Evolutionary conservation across 192 early-diverging fungal species (phyloP).

Genomic region (Haplosporangium gracile): DNA sequence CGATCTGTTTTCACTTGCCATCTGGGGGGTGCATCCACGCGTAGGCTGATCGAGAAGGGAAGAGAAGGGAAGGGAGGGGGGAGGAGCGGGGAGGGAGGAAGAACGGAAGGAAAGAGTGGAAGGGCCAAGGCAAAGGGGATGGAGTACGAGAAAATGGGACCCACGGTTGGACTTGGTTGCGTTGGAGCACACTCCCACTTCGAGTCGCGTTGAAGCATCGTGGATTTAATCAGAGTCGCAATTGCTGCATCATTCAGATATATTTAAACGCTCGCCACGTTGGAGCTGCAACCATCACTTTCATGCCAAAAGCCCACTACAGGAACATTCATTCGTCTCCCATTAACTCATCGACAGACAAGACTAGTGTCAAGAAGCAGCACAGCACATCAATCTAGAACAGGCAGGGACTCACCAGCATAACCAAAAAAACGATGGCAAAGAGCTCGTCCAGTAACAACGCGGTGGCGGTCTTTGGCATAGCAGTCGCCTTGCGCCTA

Average conservation of each 20-base stretch:
- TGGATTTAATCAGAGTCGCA: constrained; percentile 6
- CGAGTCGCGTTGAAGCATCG: neutral
- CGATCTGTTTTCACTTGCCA: constrained; percentile 47
- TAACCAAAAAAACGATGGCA: neutral
- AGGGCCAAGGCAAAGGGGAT: neutral
- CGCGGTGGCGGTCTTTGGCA: constrained; percentile 27
- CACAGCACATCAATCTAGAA: neutral
- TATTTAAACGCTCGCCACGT: neutral
- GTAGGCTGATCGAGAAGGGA: neutral
- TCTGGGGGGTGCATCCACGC: constrained; percentile 12
- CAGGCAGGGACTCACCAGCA: neutral
- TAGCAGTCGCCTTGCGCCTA: constrained; percentile 59
- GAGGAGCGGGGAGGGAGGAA: neutral
- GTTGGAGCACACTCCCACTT: no score
- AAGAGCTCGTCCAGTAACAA: neutral
- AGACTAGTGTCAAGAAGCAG: neutral
- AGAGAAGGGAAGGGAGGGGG: neutral
- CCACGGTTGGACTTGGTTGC: neutral
- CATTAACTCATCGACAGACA: neutral
- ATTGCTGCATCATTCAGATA: neutral
- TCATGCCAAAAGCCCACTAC: neutral
- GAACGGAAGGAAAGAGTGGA: neutral
- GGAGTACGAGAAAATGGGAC: no score
- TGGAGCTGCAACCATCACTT: neutral
- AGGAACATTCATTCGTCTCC: neutral